Evolutionary conservation across 106 monocot genomes (phyloP), one percentile per base, ranked within the genome.

Genomic region (Allium sativum): DNA sequence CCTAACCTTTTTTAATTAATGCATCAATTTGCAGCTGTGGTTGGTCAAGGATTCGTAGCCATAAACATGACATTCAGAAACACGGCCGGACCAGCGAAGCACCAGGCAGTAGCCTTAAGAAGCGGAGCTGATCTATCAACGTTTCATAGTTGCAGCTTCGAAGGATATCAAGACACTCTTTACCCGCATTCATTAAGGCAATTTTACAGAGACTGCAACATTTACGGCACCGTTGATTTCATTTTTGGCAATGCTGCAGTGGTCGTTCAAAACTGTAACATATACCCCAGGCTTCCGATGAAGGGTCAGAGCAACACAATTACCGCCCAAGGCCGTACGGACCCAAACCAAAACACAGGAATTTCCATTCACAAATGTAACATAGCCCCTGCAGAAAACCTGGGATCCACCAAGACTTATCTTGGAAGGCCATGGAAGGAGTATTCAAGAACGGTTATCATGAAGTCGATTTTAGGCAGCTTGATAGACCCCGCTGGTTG

Each of bases 201-300:
- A 52, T 93, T 93, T 81, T 93, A 82, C 74, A 73, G 87, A 9
- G 82, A 93, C n/a, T 93, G 87, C 55, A 68, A 77, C 62, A 79
- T 93, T 62, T 77, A 66, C 61, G 92, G 87, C n/a, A 93, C 87
- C 12, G 72, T 93, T 44, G 93, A 93, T 68, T 84, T 93, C 84
- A 93, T 93, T 76, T 93, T 88, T 59, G 87, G 92, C 55, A 84
- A 93, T 57, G 92, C 87, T 1, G 84, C 84, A 0, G 84, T 54
- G 1, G 84, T 84, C 20, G 53, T 93, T 21, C 93, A 93, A 58
- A 79, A 76, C 54, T 79, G 77, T 82, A 84, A 66, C 61, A 82
- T 93, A 59, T 64, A 64, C 16, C 48, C 54, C 9, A 40, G 92
- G 8, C 45, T 31, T 22, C 93, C 88, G 6, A 67, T 16, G 21